A percentile compares a stretch with the other conserved stretches of the same genome.
phyloP scores from a whole-genome alignment of 176 grass and related monocot species.

The Puya raimondii region DNA sequence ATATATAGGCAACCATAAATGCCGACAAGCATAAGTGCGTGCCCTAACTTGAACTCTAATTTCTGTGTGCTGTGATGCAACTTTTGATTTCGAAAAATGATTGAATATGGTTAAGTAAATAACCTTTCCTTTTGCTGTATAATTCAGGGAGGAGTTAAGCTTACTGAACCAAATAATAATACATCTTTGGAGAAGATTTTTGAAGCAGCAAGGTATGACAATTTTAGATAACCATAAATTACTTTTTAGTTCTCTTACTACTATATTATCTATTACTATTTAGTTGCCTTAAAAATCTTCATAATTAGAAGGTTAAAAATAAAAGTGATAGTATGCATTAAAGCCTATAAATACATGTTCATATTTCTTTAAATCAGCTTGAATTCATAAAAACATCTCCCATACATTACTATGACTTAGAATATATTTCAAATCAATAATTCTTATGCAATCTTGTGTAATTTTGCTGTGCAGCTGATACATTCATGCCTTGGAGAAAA shows the following conservation, averaged over 20 bases:
- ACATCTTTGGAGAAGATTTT: conserved; percentile 31
- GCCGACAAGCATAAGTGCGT: no score
- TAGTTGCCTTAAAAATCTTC: neutral
- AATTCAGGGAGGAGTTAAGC: conserved; percentile 23
- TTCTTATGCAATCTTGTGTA: no score
- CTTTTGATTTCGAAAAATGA: no score
- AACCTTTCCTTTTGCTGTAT: conserved; percentile 2
- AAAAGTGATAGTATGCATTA: conserved; percentile 1
- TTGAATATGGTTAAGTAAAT: neutral
- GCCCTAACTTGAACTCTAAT: no score
- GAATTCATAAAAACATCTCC: no score
- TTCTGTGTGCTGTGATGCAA: no score
- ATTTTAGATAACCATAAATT: neutral
- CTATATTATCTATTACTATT: neutral
- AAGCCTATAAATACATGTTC: neutral
- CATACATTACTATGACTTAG: no score
- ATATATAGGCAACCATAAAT: no score
- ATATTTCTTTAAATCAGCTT: no score
- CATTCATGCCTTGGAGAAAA: no score
- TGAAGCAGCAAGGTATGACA: conserved; percentile 32
- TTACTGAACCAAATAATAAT: conserved; percentile 25
- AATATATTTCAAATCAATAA: no score
- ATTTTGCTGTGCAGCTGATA: no score
- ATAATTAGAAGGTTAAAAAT: neutral
- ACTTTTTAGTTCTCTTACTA: conserved; percentile 8